phyloP scores from a whole-genome alignment of 1,284 basidiomycete genomes.

The Malassezia pachydermatis region DNA sequence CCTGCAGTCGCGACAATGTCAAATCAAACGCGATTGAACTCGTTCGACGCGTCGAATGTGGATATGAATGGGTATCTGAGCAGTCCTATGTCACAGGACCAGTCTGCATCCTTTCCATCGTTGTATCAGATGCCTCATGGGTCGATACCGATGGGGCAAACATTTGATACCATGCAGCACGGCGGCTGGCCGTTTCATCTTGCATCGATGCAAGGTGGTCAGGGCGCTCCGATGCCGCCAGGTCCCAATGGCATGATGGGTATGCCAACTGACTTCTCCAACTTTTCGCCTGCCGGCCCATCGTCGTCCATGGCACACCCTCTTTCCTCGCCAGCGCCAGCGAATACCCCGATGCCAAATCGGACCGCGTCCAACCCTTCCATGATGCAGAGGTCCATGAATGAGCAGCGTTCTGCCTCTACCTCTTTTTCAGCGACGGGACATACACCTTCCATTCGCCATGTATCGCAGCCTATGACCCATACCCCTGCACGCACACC shows the following conservation, averaged over 20 bases:
- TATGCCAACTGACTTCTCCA: neutral
- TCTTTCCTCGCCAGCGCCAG: too few relatives aligned
- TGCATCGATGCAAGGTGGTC: neutral
- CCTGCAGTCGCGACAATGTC: slow-evolving; percentile 2
- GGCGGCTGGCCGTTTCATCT: slow-evolving; percentile 11
- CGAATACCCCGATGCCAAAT: too few relatives aligned
- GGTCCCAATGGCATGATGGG: neutral
- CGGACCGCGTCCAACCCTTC: too few relatives aligned
- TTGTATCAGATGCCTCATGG: slow-evolving; percentile 34
- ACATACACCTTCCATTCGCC: too few relatives aligned
- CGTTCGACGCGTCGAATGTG: slow-evolving; percentile 3
- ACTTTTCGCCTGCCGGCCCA: too few relatives aligned
- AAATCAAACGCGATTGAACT: slow-evolving; percentile 2
- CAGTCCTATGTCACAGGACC: neutral
- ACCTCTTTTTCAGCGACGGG: too few relatives aligned
- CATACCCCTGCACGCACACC: too few relatives aligned
- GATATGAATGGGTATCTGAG: slow-evolving; percentile 14
- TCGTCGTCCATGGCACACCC: too few relatives aligned
- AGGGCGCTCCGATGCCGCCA: neutral
- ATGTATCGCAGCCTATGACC: too few relatives aligned
- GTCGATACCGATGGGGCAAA: slow-evolving; percentile 29
- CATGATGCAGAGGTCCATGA: too few relatives aligned
- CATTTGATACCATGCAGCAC: slow-evolving; percentile 4
- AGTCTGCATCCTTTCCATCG: slow-evolving; percentile 12
- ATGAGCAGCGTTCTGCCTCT: too few relatives aligned